Evolutionary conservation across 2,329 filamentous ascomycete genomes (phyloP).

Genomic region (Colletotrichum chrysophilum): DNA sequence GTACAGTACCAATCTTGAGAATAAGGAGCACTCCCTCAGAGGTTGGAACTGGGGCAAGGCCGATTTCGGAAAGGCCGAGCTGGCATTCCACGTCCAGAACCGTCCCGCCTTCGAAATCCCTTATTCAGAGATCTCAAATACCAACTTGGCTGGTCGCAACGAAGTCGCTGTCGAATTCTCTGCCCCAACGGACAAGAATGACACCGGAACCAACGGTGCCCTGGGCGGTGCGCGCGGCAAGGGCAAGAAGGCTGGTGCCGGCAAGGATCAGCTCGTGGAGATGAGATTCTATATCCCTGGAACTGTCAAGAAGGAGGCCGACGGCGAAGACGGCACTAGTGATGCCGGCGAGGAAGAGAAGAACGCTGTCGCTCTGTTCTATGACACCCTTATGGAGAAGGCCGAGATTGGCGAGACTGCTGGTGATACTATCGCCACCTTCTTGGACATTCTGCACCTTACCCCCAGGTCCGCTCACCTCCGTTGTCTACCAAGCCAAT

Average conservation of each 20-base stretch:
- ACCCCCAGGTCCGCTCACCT: constrained; percentile 75
- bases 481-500: background rate
- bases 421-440: constrained; percentile 97
- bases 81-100: constrained; percentile 97
- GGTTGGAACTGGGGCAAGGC: constrained; percentile 99
- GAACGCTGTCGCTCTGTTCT: constrained; percentile 96
- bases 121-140: constrained; percentile 97
- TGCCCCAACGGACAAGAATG: constrained; percentile 72
- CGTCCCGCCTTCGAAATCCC: constrained; percentile 95
- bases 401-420: constrained; percentile 98
- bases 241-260: constrained; percentile 88
- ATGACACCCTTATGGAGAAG: constrained; percentile 97
- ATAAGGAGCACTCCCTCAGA: constrained; percentile 89
- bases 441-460: constrained; percentile 94
- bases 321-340: constrained; percentile 76
- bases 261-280: constrained; percentile 92
- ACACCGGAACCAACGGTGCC: constrained; percentile 75
- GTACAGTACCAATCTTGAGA: constrained; percentile 94
- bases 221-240: constrained; percentile 76
- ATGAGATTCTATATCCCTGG: constrained; percentile 99
- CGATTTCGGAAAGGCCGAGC: constrained; percentile 93
- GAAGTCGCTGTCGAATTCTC: constrained; percentile 97
- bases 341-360: constrained; percentile 78
- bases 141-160: constrained; percentile 95
- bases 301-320: constrained; percentile 76